Evolutionary conservation across 306 rosid genomes (phyloP).

Genomic region (Rubus idaeus): DNA sequence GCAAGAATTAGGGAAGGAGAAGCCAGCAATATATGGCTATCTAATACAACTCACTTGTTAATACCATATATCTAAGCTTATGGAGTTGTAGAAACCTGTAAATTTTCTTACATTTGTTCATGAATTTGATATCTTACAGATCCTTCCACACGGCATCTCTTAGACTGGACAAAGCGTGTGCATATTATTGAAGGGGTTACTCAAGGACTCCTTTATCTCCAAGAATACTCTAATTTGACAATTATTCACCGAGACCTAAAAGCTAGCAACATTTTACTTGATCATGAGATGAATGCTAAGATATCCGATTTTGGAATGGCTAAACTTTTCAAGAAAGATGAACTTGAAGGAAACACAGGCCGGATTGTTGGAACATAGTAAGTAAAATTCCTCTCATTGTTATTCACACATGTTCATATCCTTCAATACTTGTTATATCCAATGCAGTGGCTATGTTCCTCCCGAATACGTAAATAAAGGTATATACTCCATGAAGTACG

Average conservation of each 20-base stretch:
- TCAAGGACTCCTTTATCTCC: constrained; percentile 78
- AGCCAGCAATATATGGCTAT: no score
- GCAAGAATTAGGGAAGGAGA: neutral
- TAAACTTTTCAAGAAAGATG: constrained; percentile 53
- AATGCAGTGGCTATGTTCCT: constrained; percentile 58
- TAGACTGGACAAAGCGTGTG: constrained; percentile 53
- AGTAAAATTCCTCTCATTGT: constrained; percentile 20
- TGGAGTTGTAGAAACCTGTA: neutral
- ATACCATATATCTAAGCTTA: neutral
- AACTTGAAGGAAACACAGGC: constrained; percentile 56
- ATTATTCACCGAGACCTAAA: constrained; percentile 69
- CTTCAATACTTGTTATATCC: neutral
- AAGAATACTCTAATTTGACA: constrained; percentile 69
- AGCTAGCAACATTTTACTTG: constrained; percentile 57
- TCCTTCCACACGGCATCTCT: constrained; percentile 26
- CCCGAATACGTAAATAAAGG: constrained; percentile 61
- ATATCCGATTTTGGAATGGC: constrained; percentile 78
- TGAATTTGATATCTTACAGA: constrained; percentile 39
- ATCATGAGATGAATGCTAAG: constrained; percentile 53
- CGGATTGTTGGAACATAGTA: constrained; percentile 64
- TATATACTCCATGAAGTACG: constrained; percentile 55
- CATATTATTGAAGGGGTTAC: constrained; percentile 62
- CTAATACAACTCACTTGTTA: neutral
- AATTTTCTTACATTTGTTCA: neutral
- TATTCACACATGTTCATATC: neutral